Evolutionary conservation across 768 basidiomycete genomes (phyloP).

Genomic region (Amanita thiersii): DNA sequence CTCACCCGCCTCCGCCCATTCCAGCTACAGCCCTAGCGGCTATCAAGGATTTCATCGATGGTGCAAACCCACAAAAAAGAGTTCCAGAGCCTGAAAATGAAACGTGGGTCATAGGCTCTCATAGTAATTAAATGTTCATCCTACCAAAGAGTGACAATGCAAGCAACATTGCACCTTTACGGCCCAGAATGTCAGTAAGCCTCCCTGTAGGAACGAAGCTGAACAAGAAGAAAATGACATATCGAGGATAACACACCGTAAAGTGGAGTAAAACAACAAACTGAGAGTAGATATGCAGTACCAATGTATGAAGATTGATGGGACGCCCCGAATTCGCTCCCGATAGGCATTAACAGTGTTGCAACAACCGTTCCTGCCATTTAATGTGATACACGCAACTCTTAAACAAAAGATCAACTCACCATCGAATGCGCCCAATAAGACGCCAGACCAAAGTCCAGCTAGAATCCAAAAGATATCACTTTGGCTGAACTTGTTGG

Average conservation of each 20-base stretch:
- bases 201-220: conserved; percentile 43
- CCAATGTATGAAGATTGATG: conserved; percentile 83
- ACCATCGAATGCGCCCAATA: conserved; percentile 84
- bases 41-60: conserved; percentile 79
- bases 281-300: conserved; percentile 78
- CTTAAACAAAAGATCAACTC: conserved; percentile 15
- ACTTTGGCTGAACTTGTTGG: conserved; percentile 39
- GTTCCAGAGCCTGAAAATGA: conserved; percentile 63
- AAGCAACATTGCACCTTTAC: conserved; percentile 82
- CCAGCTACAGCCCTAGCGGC: conserved; percentile 80
- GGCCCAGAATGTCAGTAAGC: conserved; percentile 76
- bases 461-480: conserved; percentile 66
- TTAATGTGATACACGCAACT: conserved; percentile 7
- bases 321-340: conserved; percentile 75
- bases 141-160: conserved; percentile 79
- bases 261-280: conserved; percentile 87
- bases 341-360: conserved; percentile 77
- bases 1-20: conserved; percentile 87
- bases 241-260: conserved; percentile 46
- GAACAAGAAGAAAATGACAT: neutral
- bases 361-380: conserved; percentile 74
- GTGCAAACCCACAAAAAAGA: conserved; percentile 77
- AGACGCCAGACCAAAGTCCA: conserved; percentile 76
- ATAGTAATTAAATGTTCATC: conserved; percentile 11
- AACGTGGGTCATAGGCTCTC: conserved; percentile 9